These are phyloP conservation scores for Cryptosporidium baileyi DNA, from an alignment of 169 alveolate species.

Conservation along the genomic window DNA sequence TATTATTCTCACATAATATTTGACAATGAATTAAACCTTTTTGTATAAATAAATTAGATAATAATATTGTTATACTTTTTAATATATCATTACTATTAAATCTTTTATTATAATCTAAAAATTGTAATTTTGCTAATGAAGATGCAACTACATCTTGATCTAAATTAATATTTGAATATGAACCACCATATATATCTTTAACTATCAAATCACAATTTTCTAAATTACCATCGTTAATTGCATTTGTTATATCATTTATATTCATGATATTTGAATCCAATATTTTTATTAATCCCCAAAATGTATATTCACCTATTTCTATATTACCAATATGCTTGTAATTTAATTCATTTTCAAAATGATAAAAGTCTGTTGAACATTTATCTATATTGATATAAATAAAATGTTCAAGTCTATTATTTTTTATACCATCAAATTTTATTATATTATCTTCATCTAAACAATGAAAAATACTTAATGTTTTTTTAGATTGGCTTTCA, in stretches of 20 bases:
- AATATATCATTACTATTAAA: constrained; percentile 4
- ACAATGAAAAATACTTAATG: constrained; percentile 16
- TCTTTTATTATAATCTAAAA: neutral
- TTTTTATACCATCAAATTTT: neutral
- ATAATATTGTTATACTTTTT: constrained; percentile 21
- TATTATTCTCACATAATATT: constrained; percentile 8
- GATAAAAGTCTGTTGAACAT: constrained; percentile 1
- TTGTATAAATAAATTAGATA: constrained; percentile 8
- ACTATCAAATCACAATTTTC: constrained; percentile 41
- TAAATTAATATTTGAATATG: constrained; percentile 27
- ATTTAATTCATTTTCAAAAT: neutral
- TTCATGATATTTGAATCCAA: neutral
- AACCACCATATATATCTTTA: constrained; percentile 45
- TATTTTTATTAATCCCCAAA: constrained; percentile 19
- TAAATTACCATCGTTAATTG: constrained; percentile 21
- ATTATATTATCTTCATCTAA: constrained; percentile 1
- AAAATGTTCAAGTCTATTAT: neutral
- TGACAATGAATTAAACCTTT: constrained; percentile 33
- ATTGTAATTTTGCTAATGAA: constrained; percentile 45
- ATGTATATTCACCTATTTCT: constrained; percentile 42
- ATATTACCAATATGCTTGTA: constrained; percentile 3
- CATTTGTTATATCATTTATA: constrained; percentile 2
- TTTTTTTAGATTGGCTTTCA: neutral
- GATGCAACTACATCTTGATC: constrained; percentile 38
- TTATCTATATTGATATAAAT: constrained; percentile 15